phyloP scores from a whole-genome alignment of 306 rosid genomes.

The Albizia julibrissin region DNA sequence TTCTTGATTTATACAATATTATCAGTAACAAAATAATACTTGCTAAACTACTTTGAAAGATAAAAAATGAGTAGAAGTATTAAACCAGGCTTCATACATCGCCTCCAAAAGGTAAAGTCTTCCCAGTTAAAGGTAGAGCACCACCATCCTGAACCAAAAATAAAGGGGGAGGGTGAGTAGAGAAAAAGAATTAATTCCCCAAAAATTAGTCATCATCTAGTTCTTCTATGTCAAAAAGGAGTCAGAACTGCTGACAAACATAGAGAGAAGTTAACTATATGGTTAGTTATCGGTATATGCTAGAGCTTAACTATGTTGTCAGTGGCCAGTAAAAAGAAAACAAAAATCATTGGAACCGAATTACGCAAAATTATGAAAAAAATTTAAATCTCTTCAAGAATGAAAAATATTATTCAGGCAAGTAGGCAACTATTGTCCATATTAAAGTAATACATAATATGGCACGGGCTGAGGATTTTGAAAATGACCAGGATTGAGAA shows the following conservation, averaged over 20 bases:
- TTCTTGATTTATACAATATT: slow-evolving; percentile 10
- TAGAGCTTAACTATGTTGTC: background rate
- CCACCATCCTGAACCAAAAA: slow-evolving; percentile 83
- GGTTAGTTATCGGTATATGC: slow-evolving; percentile 13
- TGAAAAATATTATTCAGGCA: background rate
- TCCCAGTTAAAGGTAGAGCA: slow-evolving; percentile 71
- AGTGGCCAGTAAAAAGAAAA: background rate
- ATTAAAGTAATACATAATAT: background rate
- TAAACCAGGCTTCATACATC: slow-evolving; percentile 60
- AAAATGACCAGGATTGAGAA: background rate
- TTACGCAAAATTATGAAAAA: slow-evolving; percentile 10
- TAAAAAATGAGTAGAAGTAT: slow-evolving; percentile 24
- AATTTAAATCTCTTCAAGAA: background rate
- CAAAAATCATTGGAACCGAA: background rate
- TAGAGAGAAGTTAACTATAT: slow-evolving; percentile 16
- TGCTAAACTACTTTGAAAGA: slow-evolving; percentile 28
- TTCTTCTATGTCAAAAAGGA: slow-evolving; percentile 16
- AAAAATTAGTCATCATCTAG: slow-evolving; percentile 18
- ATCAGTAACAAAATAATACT: slow-evolving; percentile 11
- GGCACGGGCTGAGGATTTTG: background rate
- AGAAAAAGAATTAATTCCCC: slow-evolving; percentile 21
- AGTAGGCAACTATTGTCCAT: background rate
- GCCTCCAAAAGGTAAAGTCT: slow-evolving; percentile 94
- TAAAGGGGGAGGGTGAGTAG: slow-evolving; percentile 29
- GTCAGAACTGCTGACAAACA: slow-evolving; percentile 20